Base-by-base conservation (phyloP, 2,329 filamentous ascomycete species). In the Xylariaceae sp. region DNA sequence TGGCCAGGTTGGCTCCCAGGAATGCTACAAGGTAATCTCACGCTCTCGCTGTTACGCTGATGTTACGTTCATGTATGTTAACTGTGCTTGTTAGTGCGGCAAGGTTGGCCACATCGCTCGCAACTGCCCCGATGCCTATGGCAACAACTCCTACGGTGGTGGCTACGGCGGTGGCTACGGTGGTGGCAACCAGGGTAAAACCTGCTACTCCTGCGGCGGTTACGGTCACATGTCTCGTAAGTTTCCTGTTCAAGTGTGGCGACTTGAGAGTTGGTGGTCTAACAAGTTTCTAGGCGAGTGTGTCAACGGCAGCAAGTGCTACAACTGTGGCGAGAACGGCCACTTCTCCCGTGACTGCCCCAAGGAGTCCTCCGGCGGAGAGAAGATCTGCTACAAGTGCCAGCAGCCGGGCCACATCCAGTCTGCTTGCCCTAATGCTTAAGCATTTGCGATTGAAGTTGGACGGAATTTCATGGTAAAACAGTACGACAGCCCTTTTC, bases 351-450 rank as follows among this genome's bases (percentile, higher is more conserved):
- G 93, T 67, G 94, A 99, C 78, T 99, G 94, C 84, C 89, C 92
- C 70, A 92, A 93, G 75, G 93, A 96, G 79, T 89, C 90, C 61
- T 85, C 87, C 69, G 84, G 85, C 67, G 85, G 87, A 73, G 93
- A 97, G 84, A 93, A 95, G 76, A 92, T 96, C 75, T 99, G 94
- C 88, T 99, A 99, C 86, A 96, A 95, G 83, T 97, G 85, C 83
- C 84, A 87, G 78, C 83, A 87, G 77, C 74, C 82, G 68, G 92
- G 93, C 70, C 93, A 97, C 80, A 88, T 97, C 75, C 93, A 97
- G 85, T 86, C 90, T 70, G 86, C 89, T 72, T 99, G 94, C 88
- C 90, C 93, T 72, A 92, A 62, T 35, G 57, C 57, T 82, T 90
- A 88, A 61, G 57, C 51, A 35, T 35, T 18, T 42, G 17, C 55